These are phyloP conservation scores for Neurospora sp. DNA, from an alignment of 495 filamentous ascomycete genomes.

Conservation along the genomic window DNA sequence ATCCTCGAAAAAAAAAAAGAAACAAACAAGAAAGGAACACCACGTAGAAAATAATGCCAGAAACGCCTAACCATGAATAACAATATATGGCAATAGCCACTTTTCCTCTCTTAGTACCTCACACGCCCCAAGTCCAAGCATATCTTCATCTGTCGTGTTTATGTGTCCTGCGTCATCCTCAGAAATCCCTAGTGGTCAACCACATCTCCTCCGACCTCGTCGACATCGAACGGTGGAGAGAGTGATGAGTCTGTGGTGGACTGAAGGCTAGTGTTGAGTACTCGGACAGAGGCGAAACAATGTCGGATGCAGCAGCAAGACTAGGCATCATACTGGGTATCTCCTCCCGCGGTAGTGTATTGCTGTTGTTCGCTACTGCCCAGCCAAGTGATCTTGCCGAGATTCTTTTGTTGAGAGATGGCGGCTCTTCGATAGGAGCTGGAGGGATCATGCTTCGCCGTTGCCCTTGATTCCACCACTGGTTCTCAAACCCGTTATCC, in stretches of 20 bases:
- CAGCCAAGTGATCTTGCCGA: slow-evolving; percentile 8
- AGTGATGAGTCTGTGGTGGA: slow-evolving; percentile 1
- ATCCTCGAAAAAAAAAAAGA: neutral
- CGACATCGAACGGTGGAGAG: slow-evolving; percentile 14
- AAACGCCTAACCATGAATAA: neutral
- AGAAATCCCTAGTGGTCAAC: slow-evolving; percentile 2
- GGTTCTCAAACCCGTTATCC: slow-evolving; percentile 42
- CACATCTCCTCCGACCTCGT: slow-evolving; percentile 24
- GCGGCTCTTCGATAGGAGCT: neutral
- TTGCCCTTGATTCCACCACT: slow-evolving; percentile 39
- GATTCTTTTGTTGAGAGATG: neutral
- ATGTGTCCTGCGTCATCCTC: neutral
- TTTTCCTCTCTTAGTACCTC: neutral
- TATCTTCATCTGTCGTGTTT: neutral
- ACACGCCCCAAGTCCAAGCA: neutral
- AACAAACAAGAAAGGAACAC: neutral
- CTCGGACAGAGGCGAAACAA: slow-evolving; percentile 6
- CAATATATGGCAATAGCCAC: neutral
- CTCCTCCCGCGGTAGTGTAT: neutral
- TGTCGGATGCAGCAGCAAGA: neutral
- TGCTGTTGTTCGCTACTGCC: slow-evolving; percentile 4
- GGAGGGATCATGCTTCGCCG: slow-evolving; percentile 13
- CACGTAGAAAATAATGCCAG: neutral
- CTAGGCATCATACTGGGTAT: neutral
- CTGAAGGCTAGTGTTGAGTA: neutral